Evolutionary conservation across 2,329 filamentous ascomycete species (phyloP).

Genomic region (Microcera coccophila): DNA sequence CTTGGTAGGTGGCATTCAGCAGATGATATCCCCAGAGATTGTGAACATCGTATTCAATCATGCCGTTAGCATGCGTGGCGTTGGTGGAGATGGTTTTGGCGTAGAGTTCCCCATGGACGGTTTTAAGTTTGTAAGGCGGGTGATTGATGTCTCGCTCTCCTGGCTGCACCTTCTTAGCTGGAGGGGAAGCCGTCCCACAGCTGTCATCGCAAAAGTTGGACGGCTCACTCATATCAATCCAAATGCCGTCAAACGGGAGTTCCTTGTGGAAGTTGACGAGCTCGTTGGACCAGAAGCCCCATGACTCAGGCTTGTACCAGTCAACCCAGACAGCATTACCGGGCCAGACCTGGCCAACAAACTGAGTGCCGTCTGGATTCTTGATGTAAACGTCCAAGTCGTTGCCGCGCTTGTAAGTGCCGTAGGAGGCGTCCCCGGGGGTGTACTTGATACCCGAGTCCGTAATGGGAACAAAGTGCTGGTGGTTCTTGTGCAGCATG

Average conservation of each 20-base stretch:
- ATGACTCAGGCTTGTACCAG: conserved; percentile 65
- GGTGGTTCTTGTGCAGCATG: conserved; percentile 62
- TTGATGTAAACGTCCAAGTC: conserved; percentile 45
- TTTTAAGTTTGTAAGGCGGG: too few species aligned
- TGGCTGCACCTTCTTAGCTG: too few species aligned
- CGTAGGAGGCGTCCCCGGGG: conserved; percentile 42
- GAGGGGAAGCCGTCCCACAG: too few species aligned
- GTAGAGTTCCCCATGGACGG: too few species aligned
- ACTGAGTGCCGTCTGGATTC: conserved; percentile 50
- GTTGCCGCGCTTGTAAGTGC: conserved; percentile 35
- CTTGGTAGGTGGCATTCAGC: too few species aligned
- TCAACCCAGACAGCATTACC: conserved; percentile 69
- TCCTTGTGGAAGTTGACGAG: conserved; percentile 60
- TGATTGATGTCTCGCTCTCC: too few species aligned
- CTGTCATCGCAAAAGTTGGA: conserved; percentile 34
- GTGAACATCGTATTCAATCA: too few species aligned
- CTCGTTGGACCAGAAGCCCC: conserved; percentile 66
- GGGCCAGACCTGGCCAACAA: conserved; percentile 71
- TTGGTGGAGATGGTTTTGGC: too few species aligned
- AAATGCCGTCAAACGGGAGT: conserved; percentile 65
- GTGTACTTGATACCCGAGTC: conserved; percentile 64
- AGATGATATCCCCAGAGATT: too few species aligned
- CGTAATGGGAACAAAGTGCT: conserved; percentile 75
- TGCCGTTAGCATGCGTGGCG: too few species aligned
- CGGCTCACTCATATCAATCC: conserved; percentile 63